Evolutionary conservation across 2,329 filamentous ascomycete genomes (phyloP).

Genomic region (Xylaria sp.): DNA sequence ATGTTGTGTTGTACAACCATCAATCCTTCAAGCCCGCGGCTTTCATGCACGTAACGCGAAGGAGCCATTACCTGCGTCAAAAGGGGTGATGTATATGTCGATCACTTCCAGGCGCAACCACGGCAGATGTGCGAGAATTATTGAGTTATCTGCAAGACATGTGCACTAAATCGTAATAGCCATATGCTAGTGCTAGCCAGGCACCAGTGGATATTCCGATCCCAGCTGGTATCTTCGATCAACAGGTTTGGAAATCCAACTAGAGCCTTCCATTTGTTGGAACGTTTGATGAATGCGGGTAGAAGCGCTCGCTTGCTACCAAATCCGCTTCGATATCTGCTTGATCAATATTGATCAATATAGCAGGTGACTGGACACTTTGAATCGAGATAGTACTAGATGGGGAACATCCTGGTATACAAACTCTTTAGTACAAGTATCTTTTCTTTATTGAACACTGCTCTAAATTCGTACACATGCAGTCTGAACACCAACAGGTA

Average conservation of each 20-base stretch:
- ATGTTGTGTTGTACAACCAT: constrained; percentile 11
- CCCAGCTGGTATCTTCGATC: constrained; percentile 33
- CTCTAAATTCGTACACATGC: not conserved
- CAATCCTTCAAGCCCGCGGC: constrained; percentile 18
- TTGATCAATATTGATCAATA: not conserved
- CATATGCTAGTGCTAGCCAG: constrained; percentile 31
- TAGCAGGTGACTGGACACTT: constrained; percentile 8
- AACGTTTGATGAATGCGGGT: constrained; percentile 9
- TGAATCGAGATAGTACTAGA: not conserved
- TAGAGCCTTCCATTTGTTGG: constrained; percentile 16
- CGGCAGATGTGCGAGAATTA: constrained; percentile 28
- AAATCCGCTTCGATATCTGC: constrained; percentile 6
- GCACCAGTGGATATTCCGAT: constrained; percentile 31
- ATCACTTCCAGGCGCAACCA: constrained; percentile 22
- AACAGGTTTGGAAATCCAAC: constrained; percentile 17
- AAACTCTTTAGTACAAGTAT: not conserved
- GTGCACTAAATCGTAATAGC: constrained; percentile 9
- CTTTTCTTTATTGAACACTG: not conserved
- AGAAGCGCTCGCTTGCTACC: constrained; percentile 23
- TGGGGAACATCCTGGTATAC: not conserved
- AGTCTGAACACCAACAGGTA: not conserved
- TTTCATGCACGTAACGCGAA: constrained; percentile 36
- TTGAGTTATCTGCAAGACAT: constrained; percentile 26
- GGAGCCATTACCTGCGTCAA: constrained; percentile 29
- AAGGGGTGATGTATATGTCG: constrained; percentile 27